Base-by-base conservation (phyloP, 1,139 yeast genomes). In the Candida sp. region DNA sequence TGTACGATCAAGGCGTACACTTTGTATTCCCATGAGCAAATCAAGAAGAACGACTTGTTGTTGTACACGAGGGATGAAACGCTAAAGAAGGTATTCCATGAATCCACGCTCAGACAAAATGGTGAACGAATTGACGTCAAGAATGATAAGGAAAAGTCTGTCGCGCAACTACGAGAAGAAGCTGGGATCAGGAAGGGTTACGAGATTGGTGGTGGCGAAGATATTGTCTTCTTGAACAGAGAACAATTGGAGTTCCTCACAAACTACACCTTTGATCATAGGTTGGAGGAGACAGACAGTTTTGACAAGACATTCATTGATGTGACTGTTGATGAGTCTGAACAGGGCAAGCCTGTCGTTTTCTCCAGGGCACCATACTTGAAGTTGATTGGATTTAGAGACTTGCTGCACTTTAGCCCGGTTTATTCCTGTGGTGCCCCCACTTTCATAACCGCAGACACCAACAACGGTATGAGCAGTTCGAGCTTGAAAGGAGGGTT, bases 1-100 rank as follows among this genome's bases (percentile, higher is more conserved):
- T 80, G 94, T 47, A 87, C 91, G 0, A 75, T 92, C 1, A 83
- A 81, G 58, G 98, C 96, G 0, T 89, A 85, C 60, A 70, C 88
- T 0, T 73, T 89, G n/a, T 81, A 79, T 56, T 72, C 78, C 12
- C 83, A 81, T 49, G 88, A 86, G 54, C 76, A 73, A 44, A 63
- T 82, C 1, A 47, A 46, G 11, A 72, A 77, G 30, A 72, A 77
- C 48, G 63, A 61, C 22, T 58, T 68, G 46, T 62, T 63, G 49
- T 55, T 87, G 22, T 84, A 83, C 63, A 82, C 82, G 38, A 74
- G 78, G 22, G 55, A 48, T 33, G 58, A 55, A 40, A 55, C 66
- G 5, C 73, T 84, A 48, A 75, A 78, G 55, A 76, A 83, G 37
- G 94, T 86, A 0, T 77, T 78, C 48, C 70, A 81, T 0, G 80